phyloP scores from a whole-genome alignment of 129 eudicot species.

The Flaveria bidentis region DNA sequence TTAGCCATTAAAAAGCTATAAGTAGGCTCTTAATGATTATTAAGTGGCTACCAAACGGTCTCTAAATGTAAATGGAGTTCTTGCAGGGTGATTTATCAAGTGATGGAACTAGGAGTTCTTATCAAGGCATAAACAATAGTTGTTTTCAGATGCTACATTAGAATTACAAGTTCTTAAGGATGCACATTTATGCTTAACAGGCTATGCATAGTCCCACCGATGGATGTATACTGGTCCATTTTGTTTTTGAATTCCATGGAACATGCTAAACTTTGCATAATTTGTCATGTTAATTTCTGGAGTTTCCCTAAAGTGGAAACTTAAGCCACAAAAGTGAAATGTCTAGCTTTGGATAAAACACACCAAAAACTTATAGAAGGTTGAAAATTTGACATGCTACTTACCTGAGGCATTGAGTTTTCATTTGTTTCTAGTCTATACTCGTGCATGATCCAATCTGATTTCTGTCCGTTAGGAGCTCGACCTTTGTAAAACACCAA shows the following conservation, averaged over 20 bases:
- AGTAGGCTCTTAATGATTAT: too few species aligned
- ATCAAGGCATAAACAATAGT: background rate
- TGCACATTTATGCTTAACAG: background rate
- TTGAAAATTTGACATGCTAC: constrained; percentile 19
- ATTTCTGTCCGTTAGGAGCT: constrained; percentile 54
- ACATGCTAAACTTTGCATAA: background rate
- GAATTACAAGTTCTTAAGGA: background rate
- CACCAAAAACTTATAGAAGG: background rate
- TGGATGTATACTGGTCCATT: background rate
- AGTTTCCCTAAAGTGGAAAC: background rate
- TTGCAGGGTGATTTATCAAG: too few species aligned
- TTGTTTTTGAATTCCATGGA: background rate
- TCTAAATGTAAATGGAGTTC: too few species aligned
- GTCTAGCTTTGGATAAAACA: background rate
- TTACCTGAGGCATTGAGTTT: constrained; percentile 50
- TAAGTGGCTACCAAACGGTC: too few species aligned
- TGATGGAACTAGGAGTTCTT: background rate
- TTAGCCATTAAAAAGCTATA: too few species aligned
- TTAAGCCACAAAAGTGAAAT: background rate
- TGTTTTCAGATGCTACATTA: background rate
- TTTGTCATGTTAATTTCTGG: background rate
- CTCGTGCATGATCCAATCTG: constrained; percentile 64
- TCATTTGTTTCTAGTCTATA: constrained; percentile 52
- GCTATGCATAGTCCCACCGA: background rate
- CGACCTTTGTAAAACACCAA: constrained; percentile 60